Evolutionary conservation across 768 basidiomycete species (phyloP), one percentile per base, ranked within the genome.

Genomic region (Amanita rimosa): DNA sequence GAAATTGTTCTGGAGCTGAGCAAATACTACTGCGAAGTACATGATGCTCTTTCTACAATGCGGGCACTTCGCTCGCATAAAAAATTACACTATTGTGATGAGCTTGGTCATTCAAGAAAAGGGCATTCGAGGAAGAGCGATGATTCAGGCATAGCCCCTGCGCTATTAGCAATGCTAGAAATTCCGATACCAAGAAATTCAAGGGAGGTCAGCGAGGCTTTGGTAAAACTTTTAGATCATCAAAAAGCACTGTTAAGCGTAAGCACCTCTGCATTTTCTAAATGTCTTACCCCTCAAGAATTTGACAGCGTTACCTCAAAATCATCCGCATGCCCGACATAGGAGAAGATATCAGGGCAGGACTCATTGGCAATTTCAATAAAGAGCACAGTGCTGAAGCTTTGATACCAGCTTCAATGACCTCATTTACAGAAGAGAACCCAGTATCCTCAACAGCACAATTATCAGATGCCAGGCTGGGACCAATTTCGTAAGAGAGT

Each of bases 201-300:
- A 3, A 48, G 17, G 6, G 38, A 48, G 19, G 38, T 17, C 8
- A 16, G 41, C 1, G 2, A 13, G 3, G 27, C 29, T 1, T 22
- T 41, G 8, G 38, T 9, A 17, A 24, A 41, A 29, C 46, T 62
- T n/a, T 43, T 59, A 24, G 40, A 34, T 8, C 36, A 39, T 27
- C 53, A 59, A 11, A 57, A 56, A 33, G 37, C 46, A 6, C 53
- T 55, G 26, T 49, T 62, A 16, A 21, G 56, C 42, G 61, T 62
- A 44, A 34, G 55, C 47, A 6, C 13, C 11, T 42, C 16, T 35
- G 19, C 22, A 21, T 37, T n/a, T 49, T 21, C 9, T 38, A 8
- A 14, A 34, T 22, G 22, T 52, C 10, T 37, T 24, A 3, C 8
- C 22, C 9, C 7, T 41, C 11, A 46, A 41, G 2, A 19, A 9